Percentiles rank a stretch among this genome's conserved stretches.
These are phyloP conservation scores for Tylopilus plumbeoviolaceoides DNA, from an alignment of 768 basidiomycete genomes.

Conservation along the genomic window DNA sequence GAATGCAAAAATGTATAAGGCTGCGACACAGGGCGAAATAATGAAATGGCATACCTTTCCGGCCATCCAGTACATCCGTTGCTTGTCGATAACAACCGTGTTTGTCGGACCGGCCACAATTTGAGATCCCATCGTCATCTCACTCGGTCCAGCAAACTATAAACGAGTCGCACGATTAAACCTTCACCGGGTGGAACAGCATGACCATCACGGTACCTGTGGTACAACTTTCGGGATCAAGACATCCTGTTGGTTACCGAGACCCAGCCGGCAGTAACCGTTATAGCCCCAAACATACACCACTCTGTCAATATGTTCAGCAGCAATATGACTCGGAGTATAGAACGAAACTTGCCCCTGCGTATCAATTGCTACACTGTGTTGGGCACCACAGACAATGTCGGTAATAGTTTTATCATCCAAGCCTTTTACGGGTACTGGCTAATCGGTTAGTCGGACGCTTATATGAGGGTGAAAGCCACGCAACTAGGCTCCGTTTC, in stretches of 20 bases:
- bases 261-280: slow-evolving; percentile 86
- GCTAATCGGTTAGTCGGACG: slow-evolving; percentile 6
- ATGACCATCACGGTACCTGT: slow-evolving; percentile 42
- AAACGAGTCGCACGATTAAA: not conserved
- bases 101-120: slow-evolving; percentile 81
- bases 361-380: slow-evolving; percentile 75
- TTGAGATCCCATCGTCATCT: slow-evolving; percentile 52
- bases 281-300: slow-evolving; percentile 89
- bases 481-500: slow-evolving; percentile 63
- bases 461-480: slow-evolving; percentile 1
- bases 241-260: slow-evolving; percentile 79
- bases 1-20: slow-evolving; percentile 11
- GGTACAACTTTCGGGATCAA: slow-evolving; percentile 82
- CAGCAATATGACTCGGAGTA: not conserved
- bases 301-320: slow-evolving; percentile 39
- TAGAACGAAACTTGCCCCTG: slow-evolving; percentile 50
- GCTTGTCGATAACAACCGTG: slow-evolving; percentile 79
- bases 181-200: not conserved
- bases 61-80: slow-evolving; percentile 85
- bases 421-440: slow-evolving; percentile 74
- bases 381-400: slow-evolving; percentile 85
- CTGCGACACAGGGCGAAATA: not conserved
- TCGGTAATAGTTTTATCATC: slow-evolving; percentile 74
- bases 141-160: slow-evolving; percentile 73
- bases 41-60: slow-evolving; percentile 51